These are phyloP conservation scores for Zizania latifolia DNA, from an alignment of 176 grass and related monocot genomes.

Conservation along the genomic window DNA sequence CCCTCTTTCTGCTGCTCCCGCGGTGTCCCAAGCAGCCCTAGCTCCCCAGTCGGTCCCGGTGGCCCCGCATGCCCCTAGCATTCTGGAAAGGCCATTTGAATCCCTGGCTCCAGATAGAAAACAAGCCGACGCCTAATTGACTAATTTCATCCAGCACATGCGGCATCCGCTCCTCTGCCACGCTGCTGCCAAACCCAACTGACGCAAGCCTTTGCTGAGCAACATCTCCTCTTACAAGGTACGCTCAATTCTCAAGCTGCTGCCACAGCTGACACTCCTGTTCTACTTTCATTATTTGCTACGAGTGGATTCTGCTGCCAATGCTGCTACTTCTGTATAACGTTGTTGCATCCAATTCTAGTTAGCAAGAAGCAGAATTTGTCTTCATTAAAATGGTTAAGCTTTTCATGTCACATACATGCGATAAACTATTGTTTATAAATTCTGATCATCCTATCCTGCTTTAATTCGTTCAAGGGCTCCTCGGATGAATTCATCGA, in stretches of 20 bases:
- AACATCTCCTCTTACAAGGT: constrained; percentile 96
- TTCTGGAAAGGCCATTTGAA: neutral
- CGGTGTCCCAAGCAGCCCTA: no score
- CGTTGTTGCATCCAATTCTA: neutral
- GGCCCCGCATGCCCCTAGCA: no score
- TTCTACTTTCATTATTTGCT: neutral
- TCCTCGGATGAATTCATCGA: constrained; percentile 97
- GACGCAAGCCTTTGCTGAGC: constrained; percentile 82
- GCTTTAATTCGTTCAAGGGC: constrained; percentile 44
- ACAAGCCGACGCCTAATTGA: neutral
- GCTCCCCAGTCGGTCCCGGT: no score
- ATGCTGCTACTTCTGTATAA: neutral
- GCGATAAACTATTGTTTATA: no score
- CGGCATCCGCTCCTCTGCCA: neutral
- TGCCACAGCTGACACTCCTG: neutral
- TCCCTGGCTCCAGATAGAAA: neutral
- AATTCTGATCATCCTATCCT: constrained; percentile 4
- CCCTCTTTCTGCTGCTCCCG: no score
- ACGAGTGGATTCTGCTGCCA: neutral
- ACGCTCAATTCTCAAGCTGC: neutral
- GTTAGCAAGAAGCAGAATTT: neutral
- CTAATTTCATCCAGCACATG: no score
- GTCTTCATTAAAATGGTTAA: no score
- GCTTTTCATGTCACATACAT: no score
- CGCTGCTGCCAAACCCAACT: no score